A percentile compares a stretch with the other conserved stretches of the same genome.
Evolutionary conservation across 352 stramenopile species (phyloP).

Genomic region (Phytophthora rubi): DNA sequence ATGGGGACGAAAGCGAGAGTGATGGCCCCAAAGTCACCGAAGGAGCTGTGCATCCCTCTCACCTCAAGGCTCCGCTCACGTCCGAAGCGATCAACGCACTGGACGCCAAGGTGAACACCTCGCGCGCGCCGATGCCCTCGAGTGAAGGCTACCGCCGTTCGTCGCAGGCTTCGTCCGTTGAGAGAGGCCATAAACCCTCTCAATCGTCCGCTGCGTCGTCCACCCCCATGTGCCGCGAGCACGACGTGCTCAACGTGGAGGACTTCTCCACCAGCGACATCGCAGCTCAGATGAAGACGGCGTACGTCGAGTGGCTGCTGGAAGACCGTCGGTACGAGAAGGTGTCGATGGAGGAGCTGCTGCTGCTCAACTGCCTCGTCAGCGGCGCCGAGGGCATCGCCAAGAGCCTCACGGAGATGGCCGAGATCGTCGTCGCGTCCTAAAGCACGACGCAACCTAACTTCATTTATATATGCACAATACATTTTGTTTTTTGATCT

Average conservation of each 20-base stretch:
- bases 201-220: conserved; percentile 29
- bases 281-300: conserved; percentile 32
- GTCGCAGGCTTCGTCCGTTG: conserved; percentile 34
- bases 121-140: conserved; percentile 16
- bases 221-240: conserved; percentile 24
- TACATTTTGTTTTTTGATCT: background rate
- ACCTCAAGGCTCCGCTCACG: conserved; percentile 12
- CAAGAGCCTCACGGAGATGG: conserved; percentile 33
- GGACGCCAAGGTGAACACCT: conserved; percentile 23
- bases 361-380: conserved; percentile 36
- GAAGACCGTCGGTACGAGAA: conserved; percentile 36
- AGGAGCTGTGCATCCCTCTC: conserved; percentile 4
- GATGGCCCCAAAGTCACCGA: conserved; percentile 15
- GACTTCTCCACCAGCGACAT: conserved; percentile 33
- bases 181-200: conserved; percentile 12
- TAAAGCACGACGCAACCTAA: background rate
- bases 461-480: conserved; percentile 5
- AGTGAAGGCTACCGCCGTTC: conserved; percentile 16
- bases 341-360: conserved; percentile 34
- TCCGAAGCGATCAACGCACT: conserved; percentile 6
- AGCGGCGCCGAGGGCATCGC: conserved; percentile 34
- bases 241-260: conserved; percentile 34
- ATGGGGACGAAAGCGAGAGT: conserved; percentile 19
- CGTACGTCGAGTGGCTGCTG: conserved; percentile 36
- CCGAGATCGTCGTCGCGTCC: conserved; percentile 25